Conservation (phyloP, 345 rosid genomes). For the Aethionema arabicum region DNA sequence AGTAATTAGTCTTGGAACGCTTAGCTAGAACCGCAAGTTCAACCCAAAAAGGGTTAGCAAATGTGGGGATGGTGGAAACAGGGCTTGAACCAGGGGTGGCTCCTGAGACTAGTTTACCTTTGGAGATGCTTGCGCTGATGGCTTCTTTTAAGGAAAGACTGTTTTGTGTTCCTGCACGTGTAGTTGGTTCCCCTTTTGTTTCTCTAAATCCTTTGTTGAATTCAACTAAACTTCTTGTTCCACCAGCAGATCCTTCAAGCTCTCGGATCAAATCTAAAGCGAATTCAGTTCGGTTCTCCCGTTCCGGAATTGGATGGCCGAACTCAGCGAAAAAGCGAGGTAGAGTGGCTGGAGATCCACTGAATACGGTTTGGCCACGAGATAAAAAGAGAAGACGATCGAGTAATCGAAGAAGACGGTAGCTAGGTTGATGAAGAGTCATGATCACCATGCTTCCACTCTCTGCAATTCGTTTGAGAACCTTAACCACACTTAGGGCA, state of each 20-base stretch:
- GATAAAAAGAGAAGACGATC: conserved; percentile 53
- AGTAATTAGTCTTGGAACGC: conserved; percentile 38
- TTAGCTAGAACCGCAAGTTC: conserved; percentile 27
- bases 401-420: conserved; percentile 59
- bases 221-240: conserved; percentile 60
- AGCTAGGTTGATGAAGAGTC: conserved; percentile 92
- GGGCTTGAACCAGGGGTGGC: conserved; percentile 24
- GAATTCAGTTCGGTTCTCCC: conserved; percentile 70
- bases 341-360: conserved; percentile 57
- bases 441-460: conserved; percentile 86
- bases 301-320: conserved; percentile 69
- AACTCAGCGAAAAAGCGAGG: conserved; percentile 59
- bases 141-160: conserved; percentile 31
- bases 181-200: conserved; percentile 19
- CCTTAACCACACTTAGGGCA: conserved; percentile 93
- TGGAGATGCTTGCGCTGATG: conserved; percentile 31
- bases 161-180: background rate
- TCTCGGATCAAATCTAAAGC: conserved; percentile 65
- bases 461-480: conserved; percentile 77
- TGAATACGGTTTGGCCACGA: conserved; percentile 58
- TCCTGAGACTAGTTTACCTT: conserved; percentile 32
- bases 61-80: conserved; percentile 9
- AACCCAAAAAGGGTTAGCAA: conserved; percentile 34
- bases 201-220: conserved; percentile 54
- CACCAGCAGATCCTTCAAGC: conserved; percentile 52